Base-by-base conservation (phyloP, 257 asterid genomes). In the Knoxia roxburghii region DNA sequence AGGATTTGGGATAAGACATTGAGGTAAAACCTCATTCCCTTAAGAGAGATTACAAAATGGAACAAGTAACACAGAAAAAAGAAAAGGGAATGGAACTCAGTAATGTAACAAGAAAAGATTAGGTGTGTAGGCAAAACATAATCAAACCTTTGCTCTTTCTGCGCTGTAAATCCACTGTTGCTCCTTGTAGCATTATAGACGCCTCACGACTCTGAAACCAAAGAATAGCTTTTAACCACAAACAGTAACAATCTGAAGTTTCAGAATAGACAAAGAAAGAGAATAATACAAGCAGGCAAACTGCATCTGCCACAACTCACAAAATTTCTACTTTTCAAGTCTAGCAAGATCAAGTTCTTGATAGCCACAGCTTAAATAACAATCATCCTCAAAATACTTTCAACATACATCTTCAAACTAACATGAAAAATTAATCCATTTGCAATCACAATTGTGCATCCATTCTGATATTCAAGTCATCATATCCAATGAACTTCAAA, bases 121-220 rank as follows among this genome's bases (percentile, higher is more conserved):
- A 74, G 54, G 24, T 37, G 37, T 37, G 26, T 50, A 15, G 14
- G 39, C 27, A 24, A 37, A 20, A 30, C 56, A 27, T 11, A 17
- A 27, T 18, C 45, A 73, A 33, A 91, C 99, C 99, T 94, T 89
- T 88, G 85, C 85, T 88, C 86, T 84, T 94, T 81, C 82, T 90
- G 45, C 99, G 83, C 91, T 94, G 99, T 79, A 83, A 79, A 85
- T 94, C 99, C 65, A 94, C 96, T 51, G 89, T 84, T 81, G 90
- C 90, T 70, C 99, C 97, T 73, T 87, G 98, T 71, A 84, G 81
- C 96, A 83, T 83, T 43, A 73, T 39, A 20, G 93, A 95, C 76
- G 86, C 99, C 83, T 90, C 98, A 56, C 98, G 95, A 69, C 83
- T 86, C 99, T 94, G 91, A 72, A 67, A 50, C 63, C n/a, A 35